Percentiles rank a stretch among this genome's conserved stretches.
Conservation (phyloP, 371 early-diverging fungal species). For the Cokeromyces recurvatus region DNA sequence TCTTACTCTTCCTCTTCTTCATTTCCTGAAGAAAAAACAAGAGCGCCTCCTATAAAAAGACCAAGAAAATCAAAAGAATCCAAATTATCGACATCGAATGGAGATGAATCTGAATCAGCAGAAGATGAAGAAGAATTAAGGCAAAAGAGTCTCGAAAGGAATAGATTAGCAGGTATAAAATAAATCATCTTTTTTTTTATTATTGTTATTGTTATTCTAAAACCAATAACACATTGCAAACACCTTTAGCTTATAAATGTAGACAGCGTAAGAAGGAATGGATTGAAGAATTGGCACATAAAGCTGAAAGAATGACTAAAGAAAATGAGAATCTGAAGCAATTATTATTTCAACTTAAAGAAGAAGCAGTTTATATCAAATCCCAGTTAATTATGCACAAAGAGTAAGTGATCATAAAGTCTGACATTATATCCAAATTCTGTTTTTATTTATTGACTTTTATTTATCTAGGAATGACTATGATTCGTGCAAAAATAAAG, state of each 20-base stretch:
- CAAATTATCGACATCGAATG: too few species aligned
- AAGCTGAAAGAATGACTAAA: slow-evolving; percentile 4
- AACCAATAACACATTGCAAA: too few species aligned
- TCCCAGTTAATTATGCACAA: slow-evolving; percentile 3
- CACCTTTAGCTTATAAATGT: slow-evolving; percentile 6
- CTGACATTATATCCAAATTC: too few species aligned
- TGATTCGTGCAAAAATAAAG: neutral
- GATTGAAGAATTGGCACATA: slow-evolving; percentile 6
- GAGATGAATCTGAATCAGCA: too few species aligned
- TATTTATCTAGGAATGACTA: neutral
- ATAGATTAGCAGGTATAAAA: neutral
- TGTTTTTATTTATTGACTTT: too few species aligned
- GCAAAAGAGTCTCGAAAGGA: neutral
- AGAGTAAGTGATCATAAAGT: neutral
- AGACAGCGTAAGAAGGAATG: slow-evolving; percentile 16
- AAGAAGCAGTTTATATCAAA: slow-evolving; percentile 4
- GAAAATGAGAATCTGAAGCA: slow-evolving; percentile 7
- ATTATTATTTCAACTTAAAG: slow-evolving; percentile 4
- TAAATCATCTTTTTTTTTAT: too few species aligned
- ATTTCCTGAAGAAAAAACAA: too few species aligned
- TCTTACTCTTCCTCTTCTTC: too few species aligned
- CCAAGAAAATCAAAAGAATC: too few species aligned
- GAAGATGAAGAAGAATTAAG: neutral
- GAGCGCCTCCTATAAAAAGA: too few species aligned
- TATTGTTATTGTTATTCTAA: too few species aligned